Base-by-base conservation (phyloP, 2,329 filamentous ascomycete genomes). In the Arthrinium puccinioides region DNA sequence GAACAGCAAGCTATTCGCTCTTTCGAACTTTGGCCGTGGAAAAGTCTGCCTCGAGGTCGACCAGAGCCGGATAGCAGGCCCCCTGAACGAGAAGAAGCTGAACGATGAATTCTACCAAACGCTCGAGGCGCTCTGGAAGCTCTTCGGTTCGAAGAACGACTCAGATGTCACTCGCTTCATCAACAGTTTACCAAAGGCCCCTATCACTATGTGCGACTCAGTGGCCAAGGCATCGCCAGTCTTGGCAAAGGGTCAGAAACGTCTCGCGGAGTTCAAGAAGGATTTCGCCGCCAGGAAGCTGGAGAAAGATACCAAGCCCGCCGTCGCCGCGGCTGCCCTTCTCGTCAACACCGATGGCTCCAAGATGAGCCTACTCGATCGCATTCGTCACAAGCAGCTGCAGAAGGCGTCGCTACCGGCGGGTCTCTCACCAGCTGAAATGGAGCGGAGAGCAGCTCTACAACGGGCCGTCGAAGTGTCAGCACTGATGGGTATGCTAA, bases 351-450 rank as follows among this genome's bases (percentile, higher is more conserved):
- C 63, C 2, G 66, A 67, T 34, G 68, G 63, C 29, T 58, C 60
- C 31, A 69, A 79, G 62, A 79, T 83, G 64, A 77, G 76, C 37
- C 74, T 94, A 18, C 69, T 92, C 40, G 84, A 89, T 56, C 81
- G 84, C 33, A 75, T 94, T 45, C 80, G 83, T 44, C 69, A 73
- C 38, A 90, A 90, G 64, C 76, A 84, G 47, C 59, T 71, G 47
- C 67, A 74, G 55, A 55, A 73, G 55, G 52, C 64, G 43, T 54
- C 67, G 43, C 36, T 62, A 41, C 40, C 66, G 40, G 47, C 57
- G 1, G 72, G 70, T 0, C 66, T 72, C 0, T 63, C 72, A 1
- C 66, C 71, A 16, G 70, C 66, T 14, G 70, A 79, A 47, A 61
- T 84, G 4, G 64, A 74, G 44, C 79, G 81, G 10, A 72, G 69